Conservation (phyloP, 2,329 filamentous ascomycete species). For the Daldinia eschscholtzii region DNA sequence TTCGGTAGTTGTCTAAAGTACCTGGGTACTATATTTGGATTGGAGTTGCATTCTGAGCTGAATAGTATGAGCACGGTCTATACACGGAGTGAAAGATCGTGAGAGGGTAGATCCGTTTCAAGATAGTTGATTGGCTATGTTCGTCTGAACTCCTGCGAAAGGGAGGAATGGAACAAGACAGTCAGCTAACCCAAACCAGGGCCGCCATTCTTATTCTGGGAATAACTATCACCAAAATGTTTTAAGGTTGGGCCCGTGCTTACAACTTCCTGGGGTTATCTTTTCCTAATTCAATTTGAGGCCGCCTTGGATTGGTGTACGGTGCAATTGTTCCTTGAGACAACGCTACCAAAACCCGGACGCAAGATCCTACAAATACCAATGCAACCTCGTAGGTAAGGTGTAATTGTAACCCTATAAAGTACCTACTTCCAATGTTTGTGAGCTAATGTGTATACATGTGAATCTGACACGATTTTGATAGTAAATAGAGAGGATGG, state of each 20-base stretch:
- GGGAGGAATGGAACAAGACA: too few species aligned
- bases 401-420: conserved; percentile 3
- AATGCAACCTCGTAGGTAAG: conserved; percentile 10
- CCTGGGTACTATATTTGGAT: too few species aligned
- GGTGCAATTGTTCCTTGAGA: background rate
- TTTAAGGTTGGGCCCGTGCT: background rate
- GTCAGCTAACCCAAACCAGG: too few species aligned
- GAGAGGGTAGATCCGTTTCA: too few species aligned
- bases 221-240: background rate
- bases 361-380: background rate
- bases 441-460: background rate
- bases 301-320: background rate
- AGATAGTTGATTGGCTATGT: too few species aligned
- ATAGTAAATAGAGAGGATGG: conserved; percentile 4
- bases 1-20: too few species aligned
- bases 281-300: background rate
- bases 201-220: background rate
- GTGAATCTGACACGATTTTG: background rate
- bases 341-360: background rate
- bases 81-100: too few species aligned
- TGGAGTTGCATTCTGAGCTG: too few species aligned
- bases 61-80: too few species aligned
- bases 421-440: background rate
- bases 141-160: too few species aligned
- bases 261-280: background rate